phyloP scores from a whole-genome alignment of 2,329 filamentous ascomycete species.

The Cladosporium colombiae region DNA sequence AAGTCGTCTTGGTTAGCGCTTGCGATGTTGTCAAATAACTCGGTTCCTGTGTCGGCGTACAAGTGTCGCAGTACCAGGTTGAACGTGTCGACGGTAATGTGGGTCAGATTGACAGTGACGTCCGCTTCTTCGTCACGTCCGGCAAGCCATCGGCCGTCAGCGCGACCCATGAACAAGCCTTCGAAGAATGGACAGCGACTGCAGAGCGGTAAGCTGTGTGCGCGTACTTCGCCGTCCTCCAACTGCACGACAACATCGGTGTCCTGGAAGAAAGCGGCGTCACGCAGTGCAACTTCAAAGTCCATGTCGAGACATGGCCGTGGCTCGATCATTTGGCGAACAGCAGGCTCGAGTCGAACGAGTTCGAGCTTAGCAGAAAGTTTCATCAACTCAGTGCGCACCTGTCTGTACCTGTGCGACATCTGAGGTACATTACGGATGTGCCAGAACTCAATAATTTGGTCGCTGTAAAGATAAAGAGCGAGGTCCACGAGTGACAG shows the following conservation, averaged over 20 bases:
- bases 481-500: slow-evolving; percentile 77
- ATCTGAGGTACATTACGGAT: slow-evolving; percentile 65
- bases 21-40: slow-evolving; percentile 78
- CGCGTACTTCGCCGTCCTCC: slow-evolving; percentile 65
- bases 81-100: slow-evolving; percentile 74
- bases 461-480: slow-evolving; percentile 79
- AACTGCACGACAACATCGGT: slow-evolving; percentile 80
- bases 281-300: slow-evolving; percentile 67
- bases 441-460: slow-evolving; percentile 82
- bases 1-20: slow-evolving; percentile 76
- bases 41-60: slow-evolving; percentile 78
- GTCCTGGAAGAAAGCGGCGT: slow-evolving; percentile 72
- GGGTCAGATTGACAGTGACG: slow-evolving; percentile 76
- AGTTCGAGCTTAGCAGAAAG: slow-evolving; percentile 73
- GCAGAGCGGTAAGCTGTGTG: slow-evolving; percentile 78
- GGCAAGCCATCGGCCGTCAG: slow-evolving; percentile 77
- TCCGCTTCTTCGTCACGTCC: slow-evolving; percentile 49
- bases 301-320: slow-evolving; percentile 67
- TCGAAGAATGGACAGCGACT: slow-evolving; percentile 90
- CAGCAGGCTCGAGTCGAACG: slow-evolving; percentile 70
- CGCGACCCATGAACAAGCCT: slow-evolving; percentile 84
- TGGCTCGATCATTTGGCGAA: slow-evolving; percentile 70
- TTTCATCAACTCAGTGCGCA: slow-evolving; percentile 85
- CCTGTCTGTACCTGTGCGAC: slow-evolving; percentile 73
- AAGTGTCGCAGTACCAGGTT: slow-evolving; percentile 75